Base-by-base conservation (phyloP, 1,284 basidiomycete species). In the Caloboletus inedulis region DNA sequence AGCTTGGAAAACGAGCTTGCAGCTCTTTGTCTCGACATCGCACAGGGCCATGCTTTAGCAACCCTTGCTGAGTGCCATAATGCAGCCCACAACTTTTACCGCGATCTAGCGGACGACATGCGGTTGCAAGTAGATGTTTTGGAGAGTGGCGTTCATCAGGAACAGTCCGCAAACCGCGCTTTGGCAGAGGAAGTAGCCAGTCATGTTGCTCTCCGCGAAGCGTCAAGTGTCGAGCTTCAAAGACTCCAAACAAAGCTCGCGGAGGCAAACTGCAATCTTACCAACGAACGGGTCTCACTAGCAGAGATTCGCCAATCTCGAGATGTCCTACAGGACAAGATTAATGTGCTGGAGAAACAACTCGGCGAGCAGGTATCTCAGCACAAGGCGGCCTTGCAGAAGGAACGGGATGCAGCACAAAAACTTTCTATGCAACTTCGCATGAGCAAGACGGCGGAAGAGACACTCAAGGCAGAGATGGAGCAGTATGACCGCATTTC, bases 401-500 rank as follows among this genome's bases (percentile, higher is more conserved):
- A 76, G 54, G 85, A 87, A 59, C 77, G 74, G 45, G 78, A 81
- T 30, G 58, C 68, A 1, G 65, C 70, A 7, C 76, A 78, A 53
- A 74, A 77, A 16, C 63, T 87, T 40, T 74, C 75, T 0, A 62
- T 65, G 13, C 73, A 78, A 4, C 65, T 84, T 29, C 75, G 81
- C 57, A 78, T 81, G 66, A 74, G 70, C 58, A 78, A 80, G 57
- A 77, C 76, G 59, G 79, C 80, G 7, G 85, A 90, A 63, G 82
- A 84, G 43, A 76, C 76, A 12, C 71, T 90, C 47, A 74, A 77
- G 33, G 72, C 72, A 21, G 86, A 89, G 53, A 74, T 86, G 52
- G 80, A 85, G 33, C 74, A 77, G 87, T 87, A 59, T 50, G 81
- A 74, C 29, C 14, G 53, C 25, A 18, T 39, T 19, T 54, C 43